Base-by-base conservation (phyloP, 73 alveolate genomes). In the Uronychia setigera region DNA sequence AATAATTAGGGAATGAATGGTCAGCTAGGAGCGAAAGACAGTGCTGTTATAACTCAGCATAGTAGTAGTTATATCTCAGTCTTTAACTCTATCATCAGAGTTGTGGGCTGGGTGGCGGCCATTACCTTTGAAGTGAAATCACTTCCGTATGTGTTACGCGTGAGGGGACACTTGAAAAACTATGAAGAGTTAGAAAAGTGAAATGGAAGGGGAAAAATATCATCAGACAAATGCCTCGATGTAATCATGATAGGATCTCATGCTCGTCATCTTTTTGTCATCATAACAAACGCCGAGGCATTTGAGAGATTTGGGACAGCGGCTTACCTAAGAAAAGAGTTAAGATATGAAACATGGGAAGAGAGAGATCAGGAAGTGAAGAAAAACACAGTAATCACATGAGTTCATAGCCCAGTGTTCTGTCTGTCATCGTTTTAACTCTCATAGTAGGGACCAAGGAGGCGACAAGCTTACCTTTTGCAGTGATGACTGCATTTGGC, bases 21-120 rank as follows among this genome's bases (percentile, higher is more conserved):
- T 46, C 67, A 46, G 67, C 67, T 46, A 46, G 67, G 67, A 46
- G 67, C 67, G 67, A 46, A 46, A 46, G 67, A 46, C 67, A 46
- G 67, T 46, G 67, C 67, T 46, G 67, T 46, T 46, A 19, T 46
- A n/a, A n/a, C n/a, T n/a, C n/a, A n/a, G n/a, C n/a, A n/a, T n/a
- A n/a, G n/a, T 46, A 11, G n/a, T 46, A 46, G n/a, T 11, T 5
- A 46, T 11, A 46, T 19, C 19, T 46, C 67, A 46, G 67, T 11
- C 67, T n/a, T n/a, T 11, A 46, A 46, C n/a, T 5, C 19, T 19
- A 5, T 46, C 67, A 46, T 46, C 67, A 46, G 67, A 46, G 67
- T 46, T 19, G 5, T 46, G 19, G 67, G 67, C 5, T 11, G 19
- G n/a, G 5, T 11, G 67, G n/a, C 67, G n/a, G n/a, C n/a, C n/a